Base-by-base conservation (phyloP, 495 filamentous ascomycete species). In the Talaromyces proteolyticus region DNA sequence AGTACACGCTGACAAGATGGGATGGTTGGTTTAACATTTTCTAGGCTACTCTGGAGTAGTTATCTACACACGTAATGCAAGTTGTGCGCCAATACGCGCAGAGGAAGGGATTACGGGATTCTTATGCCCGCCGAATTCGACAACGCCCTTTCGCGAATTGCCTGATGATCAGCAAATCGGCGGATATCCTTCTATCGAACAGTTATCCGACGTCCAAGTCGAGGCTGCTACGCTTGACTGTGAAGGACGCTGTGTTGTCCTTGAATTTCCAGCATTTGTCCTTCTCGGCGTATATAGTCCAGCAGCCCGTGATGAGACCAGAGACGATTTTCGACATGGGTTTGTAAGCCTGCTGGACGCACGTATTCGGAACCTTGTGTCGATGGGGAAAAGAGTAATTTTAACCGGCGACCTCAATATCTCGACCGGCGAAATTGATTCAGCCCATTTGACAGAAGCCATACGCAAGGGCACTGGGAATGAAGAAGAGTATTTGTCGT, bases 221-320 rank as follows among this genome's bases (percentile, higher is more conserved):
- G 89, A 95, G 65, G 80, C 89, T 21, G 63, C 73, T 19, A 73
- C 73, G 0, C 79, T 97, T 19, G 92, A 97, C 60, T 90, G 88
- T 0, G 92, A 97, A 76, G 93, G 93, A 4, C 84, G 93, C 36
- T 91, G 89, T 57, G 81, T 96, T 4, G 72, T 96, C n/a, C 76
- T 98, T 2, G 93, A 98, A 58, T 96, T 98, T 57, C 89, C 90
- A 1, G 92, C 90, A 11, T 97, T 98, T 58, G 87, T 98, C 17
- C 74, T 98, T 2, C 82, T 98, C 38, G 93, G 92, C 11, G 77
- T 89, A 14, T 97, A 98, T 64, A 86, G 84, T 56, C 93, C 93
- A 16, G 93, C 93, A 8, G 86, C 86, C 58, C 79, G 88, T 49
- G 91, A 95, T 57, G 87, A 91, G 47, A 80, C 78, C n/a, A 76